These are phyloP conservation scores for Penicillium salamii DNA, from an alignment of 495 filamentous ascomycete species.

Conservation along the genomic window DNA sequence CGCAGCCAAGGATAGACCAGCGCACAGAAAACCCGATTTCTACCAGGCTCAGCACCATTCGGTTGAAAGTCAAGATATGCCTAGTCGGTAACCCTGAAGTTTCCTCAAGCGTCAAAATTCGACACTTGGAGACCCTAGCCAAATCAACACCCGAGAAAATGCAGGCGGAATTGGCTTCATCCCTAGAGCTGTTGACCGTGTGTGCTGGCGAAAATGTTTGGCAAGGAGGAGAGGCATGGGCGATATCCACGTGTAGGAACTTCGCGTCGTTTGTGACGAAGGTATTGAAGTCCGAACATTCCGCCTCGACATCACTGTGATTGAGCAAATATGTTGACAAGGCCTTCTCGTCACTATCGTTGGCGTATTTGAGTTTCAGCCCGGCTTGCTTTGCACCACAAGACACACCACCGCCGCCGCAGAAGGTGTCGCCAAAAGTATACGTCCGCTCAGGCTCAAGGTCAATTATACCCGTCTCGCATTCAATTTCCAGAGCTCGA, in stretches of 20 bases:
- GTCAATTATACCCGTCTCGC: constrained; percentile 16
- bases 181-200: constrained; percentile 59
- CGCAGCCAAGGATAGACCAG: constrained; percentile 51
- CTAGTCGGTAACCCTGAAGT: constrained; percentile 62
- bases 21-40: constrained; percentile 66
- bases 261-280: constrained; percentile 28
- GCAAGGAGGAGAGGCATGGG: constrained; percentile 83
- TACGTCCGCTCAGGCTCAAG: constrained; percentile 37
- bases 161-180: constrained; percentile 71
- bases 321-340: constrained; percentile 58
- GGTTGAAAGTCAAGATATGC: constrained; percentile 51
- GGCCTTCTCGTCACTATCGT: constrained; percentile 59
- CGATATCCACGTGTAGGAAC: constrained; percentile 58
- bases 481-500: constrained; percentile 7
- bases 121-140: constrained; percentile 58
- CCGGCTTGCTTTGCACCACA: constrained; percentile 65
- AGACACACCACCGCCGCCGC: constrained; percentile 74
- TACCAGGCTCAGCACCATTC: constrained; percentile 63
- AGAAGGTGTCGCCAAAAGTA: constrained; percentile 69
- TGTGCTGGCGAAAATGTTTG: constrained; percentile 80
- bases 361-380: constrained; percentile 54
- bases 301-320: constrained; percentile 51
- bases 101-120: constrained; percentile 81
- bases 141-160: constrained; percentile 62
- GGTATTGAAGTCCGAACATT: constrained; percentile 19